These are phyloP conservation scores for Limtongia smithiae DNA, from an alignment of 805 yeast species.

Conservation along the genomic window DNA sequence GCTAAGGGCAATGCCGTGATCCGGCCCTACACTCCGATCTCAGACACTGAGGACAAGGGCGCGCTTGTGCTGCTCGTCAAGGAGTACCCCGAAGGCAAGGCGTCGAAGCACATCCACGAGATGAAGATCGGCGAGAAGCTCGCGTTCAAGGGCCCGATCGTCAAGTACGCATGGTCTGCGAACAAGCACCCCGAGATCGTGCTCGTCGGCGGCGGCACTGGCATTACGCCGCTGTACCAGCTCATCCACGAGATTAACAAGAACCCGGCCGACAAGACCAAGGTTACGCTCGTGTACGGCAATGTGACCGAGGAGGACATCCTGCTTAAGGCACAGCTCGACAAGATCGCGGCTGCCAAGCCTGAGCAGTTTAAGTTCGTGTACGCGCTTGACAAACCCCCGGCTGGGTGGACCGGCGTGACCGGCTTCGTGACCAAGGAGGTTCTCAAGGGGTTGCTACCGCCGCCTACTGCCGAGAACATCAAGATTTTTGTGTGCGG, in stretches of 20 bases:
- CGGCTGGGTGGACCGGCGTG: slow-evolving; percentile 50
- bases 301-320: slow-evolving; percentile 74
- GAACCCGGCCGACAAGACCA: slow-evolving; percentile 85
- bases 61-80: slow-evolving; percentile 76
- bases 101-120: slow-evolving; percentile 66
- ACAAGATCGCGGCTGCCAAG: slow-evolving; percentile 55
- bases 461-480: slow-evolving; percentile 62
- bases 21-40: slow-evolving; percentile 79
- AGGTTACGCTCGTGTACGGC: slow-evolving; percentile 79
- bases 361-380: slow-evolving; percentile 74
- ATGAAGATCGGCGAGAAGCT: slow-evolving; percentile 78
- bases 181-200: slow-evolving; percentile 77
- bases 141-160: slow-evolving; percentile 89
- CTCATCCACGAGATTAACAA: slow-evolving; percentile 68
- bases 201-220: slow-evolving; percentile 93
- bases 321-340: slow-evolving; percentile 73
- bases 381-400: slow-evolving; percentile 69
- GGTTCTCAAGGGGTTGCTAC: slow-evolving; percentile 55
- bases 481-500: slow-evolving; percentile 87
- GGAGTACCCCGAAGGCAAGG: slow-evolving; percentile 79
- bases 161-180: slow-evolving; percentile 86
- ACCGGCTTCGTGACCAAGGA: slow-evolving; percentile 79
- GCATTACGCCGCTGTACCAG: slow-evolving; percentile 94
- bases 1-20: slow-evolving; percentile 80
- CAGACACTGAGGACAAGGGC: slow-evolving; percentile 68